phyloP scores from a whole-genome alignment of 148 eudicot species.

The Polygonum aviculare region DNA sequence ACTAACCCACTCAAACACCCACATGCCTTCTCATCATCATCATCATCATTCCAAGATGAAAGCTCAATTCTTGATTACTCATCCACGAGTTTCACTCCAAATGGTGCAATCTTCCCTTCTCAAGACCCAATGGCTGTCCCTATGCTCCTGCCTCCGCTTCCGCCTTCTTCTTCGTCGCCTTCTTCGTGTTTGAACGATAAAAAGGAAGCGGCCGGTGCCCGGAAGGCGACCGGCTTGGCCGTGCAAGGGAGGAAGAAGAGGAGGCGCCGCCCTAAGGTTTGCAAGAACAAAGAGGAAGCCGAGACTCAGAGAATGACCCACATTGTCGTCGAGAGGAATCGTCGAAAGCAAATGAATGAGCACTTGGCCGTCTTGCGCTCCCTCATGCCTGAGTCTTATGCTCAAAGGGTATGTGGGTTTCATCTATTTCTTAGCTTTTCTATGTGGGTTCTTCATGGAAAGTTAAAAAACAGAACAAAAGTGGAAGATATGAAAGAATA shows the following conservation, averaged over 20 bases:
- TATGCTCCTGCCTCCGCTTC: neutral
- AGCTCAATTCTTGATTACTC: neutral
- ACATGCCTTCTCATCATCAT: neutral
- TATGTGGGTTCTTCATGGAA: too few species aligned
- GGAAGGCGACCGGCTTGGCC: neutral
- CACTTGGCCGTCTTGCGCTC: constrained; percentile 74
- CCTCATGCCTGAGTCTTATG: constrained; percentile 88
- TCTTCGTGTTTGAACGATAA: neutral
- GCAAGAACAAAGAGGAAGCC: constrained; percentile 87
- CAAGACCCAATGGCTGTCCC: constrained; percentile 3
- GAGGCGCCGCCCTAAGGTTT: constrained; percentile 45
- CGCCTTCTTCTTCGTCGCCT: neutral
- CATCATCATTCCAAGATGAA: neutral
- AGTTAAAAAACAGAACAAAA: too few species aligned
- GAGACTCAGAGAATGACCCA: constrained; percentile 93
- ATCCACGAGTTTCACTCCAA: neutral
- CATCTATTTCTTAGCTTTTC: neutral
- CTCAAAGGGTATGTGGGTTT: constrained; percentile 51
- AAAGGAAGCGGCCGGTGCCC: neutral
- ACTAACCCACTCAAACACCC: neutral
- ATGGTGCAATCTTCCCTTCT: neutral
- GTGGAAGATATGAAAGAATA: too few species aligned
- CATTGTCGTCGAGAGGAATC: constrained; percentile 87
- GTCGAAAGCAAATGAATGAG: constrained; percentile 88
- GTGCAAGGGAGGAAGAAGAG: constrained; percentile 43